Evolutionary conservation across 1,284 basidiomycete species (phyloP).

Genomic region (Spongiforma sp.): DNA sequence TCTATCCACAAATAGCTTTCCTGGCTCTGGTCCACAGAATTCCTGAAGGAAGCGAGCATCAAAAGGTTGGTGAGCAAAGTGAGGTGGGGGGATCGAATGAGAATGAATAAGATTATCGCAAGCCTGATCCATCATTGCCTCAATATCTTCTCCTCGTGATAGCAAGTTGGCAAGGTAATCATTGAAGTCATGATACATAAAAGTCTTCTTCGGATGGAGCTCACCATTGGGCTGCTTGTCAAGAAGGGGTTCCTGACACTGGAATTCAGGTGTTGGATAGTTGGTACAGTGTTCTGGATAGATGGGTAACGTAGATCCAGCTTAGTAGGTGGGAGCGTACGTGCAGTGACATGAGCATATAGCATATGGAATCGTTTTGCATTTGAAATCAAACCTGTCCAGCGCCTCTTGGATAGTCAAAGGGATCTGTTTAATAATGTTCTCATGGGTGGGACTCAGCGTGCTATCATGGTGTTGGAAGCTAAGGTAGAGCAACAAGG

Average conservation of each 20-base stretch:
- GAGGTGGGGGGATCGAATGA: neutral
- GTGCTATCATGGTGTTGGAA: conserved; percentile 6
- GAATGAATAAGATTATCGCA: neutral
- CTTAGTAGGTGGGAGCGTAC: conserved; percentile 4
- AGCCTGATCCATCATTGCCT: conserved; percentile 4
- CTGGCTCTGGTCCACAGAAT: conserved; percentile 5
- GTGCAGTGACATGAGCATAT: conserved; percentile 17
- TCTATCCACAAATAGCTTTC: conserved; percentile 4
- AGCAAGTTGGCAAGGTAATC: conserved; percentile 1
- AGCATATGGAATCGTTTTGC: conserved; percentile 5
- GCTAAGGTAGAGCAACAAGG: conserved; percentile 6
- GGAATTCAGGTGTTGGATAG: neutral
- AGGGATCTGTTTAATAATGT: conserved; percentile 13
- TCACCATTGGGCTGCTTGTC: neutral
- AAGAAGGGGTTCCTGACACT: conserved; percentile 9
- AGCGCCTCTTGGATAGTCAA: conserved; percentile 1
- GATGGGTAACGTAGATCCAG: neutral
- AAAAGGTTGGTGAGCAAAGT: conserved; percentile 7
- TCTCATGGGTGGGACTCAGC: conserved; percentile 5
- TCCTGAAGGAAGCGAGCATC: conserved; percentile 8
- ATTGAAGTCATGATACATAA: conserved; percentile 8
- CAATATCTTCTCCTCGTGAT: neutral
- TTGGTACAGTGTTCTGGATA: neutral
- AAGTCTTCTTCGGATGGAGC: neutral
- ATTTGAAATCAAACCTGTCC: conserved; percentile 5